Evolutionary conservation across 2,329 filamentous ascomycete genomes (phyloP).

Genomic region (Aureobasidium sp.): DNA sequence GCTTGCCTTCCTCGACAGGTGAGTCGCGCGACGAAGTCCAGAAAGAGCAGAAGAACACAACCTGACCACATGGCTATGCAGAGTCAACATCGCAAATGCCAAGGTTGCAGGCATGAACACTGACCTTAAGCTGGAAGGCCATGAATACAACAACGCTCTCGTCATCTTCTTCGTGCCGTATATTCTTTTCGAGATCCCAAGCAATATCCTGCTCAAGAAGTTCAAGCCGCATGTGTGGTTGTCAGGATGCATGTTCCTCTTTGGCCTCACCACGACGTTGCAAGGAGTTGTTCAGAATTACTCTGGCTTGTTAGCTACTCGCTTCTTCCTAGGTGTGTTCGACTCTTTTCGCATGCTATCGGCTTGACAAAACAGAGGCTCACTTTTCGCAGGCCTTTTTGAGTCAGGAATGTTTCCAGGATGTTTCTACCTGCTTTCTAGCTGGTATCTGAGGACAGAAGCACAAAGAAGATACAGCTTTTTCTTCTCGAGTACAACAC

Average conservation of each 20-base stretch:
- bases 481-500: slow-evolving; percentile 79
- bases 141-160: slow-evolving; percentile 44
- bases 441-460: slow-evolving; percentile 85
- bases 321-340: slow-evolving; percentile 72
- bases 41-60: background rate
- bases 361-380: background rate
- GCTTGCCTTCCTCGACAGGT: slow-evolving; percentile 42
- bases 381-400: slow-evolving; percentile 58
- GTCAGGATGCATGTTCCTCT: slow-evolving; percentile 70
- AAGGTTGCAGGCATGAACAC: slow-evolving; percentile 44
- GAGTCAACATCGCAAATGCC: slow-evolving; percentile 49
- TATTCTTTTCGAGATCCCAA: slow-evolving; percentile 48
- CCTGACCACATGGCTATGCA: slow-evolving; percentile 12
- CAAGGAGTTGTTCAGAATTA: slow-evolving; percentile 77
- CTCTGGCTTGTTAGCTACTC: slow-evolving; percentile 63
- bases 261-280: slow-evolving; percentile 65
- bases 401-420: slow-evolving; percentile 56
- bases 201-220: slow-evolving; percentile 46
- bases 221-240: slow-evolving; percentile 47
- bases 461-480: slow-evolving; percentile 88
- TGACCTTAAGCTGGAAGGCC: slow-evolving; percentile 38
- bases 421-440: slow-evolving; percentile 41
- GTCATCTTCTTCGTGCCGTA: slow-evolving; percentile 51
- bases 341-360: slow-evolving; percentile 20
- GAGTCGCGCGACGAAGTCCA: slow-evolving; percentile 11